Conservation (phyloP, 768 basidiomycete species). For the Russula olivacea region DNA sequence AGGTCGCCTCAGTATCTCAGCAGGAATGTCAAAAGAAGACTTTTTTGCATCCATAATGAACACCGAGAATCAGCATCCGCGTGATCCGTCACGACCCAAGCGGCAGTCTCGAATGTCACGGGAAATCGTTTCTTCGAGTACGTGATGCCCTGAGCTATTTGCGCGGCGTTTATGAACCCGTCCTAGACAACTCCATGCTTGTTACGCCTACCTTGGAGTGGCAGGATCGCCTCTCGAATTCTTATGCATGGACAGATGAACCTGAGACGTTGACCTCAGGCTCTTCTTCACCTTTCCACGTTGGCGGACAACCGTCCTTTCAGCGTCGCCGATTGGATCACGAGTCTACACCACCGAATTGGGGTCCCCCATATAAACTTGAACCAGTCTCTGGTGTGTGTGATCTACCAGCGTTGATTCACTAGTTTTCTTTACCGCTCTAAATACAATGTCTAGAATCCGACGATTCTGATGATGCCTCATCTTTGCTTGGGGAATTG, state of each 20-base stretch:
- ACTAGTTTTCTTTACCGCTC: not conserved
- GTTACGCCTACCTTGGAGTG: slow-evolving; percentile 67
- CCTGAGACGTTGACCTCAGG: not conserved
- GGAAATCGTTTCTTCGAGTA: slow-evolving; percentile 71
- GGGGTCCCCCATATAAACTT: slow-evolving; percentile 57
- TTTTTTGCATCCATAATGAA: slow-evolving; percentile 69
- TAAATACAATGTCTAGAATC: slow-evolving; percentile 18
- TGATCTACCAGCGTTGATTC: not conserved
- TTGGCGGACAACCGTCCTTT: slow-evolving; percentile 31
- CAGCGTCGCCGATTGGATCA: slow-evolving; percentile 47
- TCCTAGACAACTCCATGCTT: slow-evolving; percentile 52
- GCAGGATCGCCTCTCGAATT: slow-evolving; percentile 66
- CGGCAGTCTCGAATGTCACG: slow-evolving; percentile 72
- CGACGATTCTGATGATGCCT: slow-evolving; percentile 33
- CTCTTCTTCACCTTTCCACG: slow-evolving; percentile 5
- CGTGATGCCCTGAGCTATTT: slow-evolving; percentile 29
- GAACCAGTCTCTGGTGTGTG: slow-evolving; percentile 31
- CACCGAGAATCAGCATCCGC: slow-evolving; percentile 43
- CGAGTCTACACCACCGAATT: slow-evolving; percentile 37
- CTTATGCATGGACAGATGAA: slow-evolving; percentile 36
- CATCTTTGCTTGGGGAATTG: slow-evolving; percentile 60
- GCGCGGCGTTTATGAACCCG: not conserved
- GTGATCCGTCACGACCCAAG: slow-evolving; percentile 55
- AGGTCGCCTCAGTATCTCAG: slow-evolving; percentile 55
- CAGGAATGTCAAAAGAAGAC: slow-evolving; percentile 66